phyloP scores from a whole-genome alignment of 805 yeast species.

The Metschnikowia baotianmanensis region DNA sequence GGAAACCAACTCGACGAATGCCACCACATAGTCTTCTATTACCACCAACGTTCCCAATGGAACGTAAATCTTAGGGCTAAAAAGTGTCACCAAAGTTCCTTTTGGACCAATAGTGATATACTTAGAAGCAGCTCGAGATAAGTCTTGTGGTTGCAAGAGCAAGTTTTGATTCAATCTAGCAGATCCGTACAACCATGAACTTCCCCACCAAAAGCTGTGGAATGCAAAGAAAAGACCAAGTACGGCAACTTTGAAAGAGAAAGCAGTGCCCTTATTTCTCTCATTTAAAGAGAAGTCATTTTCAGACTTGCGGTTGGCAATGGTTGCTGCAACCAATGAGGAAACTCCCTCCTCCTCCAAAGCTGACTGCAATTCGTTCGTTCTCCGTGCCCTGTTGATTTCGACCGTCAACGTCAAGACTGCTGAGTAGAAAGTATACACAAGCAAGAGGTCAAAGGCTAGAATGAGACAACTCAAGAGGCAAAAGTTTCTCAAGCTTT shows the following conservation, averaged over 20 bases:
- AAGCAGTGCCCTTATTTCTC: slow-evolving; percentile 36
- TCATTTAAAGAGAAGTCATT: slow-evolving; percentile 25
- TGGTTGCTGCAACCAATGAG: slow-evolving; percentile 62
- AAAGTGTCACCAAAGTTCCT: slow-evolving; percentile 57
- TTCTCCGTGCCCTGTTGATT: slow-evolving; percentile 79
- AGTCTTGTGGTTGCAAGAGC: slow-evolving; percentile 21
- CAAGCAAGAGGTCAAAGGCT: slow-evolving; percentile 65
- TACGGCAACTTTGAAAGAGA: slow-evolving; percentile 58
- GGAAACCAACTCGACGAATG: slow-evolving; percentile 54
- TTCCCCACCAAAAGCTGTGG: slow-evolving; percentile 67
- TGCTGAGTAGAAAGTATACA: slow-evolving; percentile 80
- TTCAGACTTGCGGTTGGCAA: slow-evolving; percentile 50
- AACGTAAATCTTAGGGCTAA: slow-evolving; percentile 55
- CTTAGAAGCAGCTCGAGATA: slow-evolving; percentile 42
- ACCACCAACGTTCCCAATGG: slow-evolving; percentile 56
- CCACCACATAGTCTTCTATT: slow-evolving; percentile 58
- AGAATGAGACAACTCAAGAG: slow-evolving; percentile 68
- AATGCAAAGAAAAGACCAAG: slow-evolving; percentile 57
- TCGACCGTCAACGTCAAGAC: slow-evolving; percentile 85
- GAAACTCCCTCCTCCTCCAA: slow-evolving; percentile 92
- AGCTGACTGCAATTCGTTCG: slow-evolving; percentile 71
- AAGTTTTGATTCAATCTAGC: slow-evolving; percentile 12
- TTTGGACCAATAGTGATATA: slow-evolving; percentile 44
- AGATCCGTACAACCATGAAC: slow-evolving; percentile 57
- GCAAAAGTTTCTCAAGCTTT: slow-evolving; percentile 79